Conservation (phyloP, 352 stramenopile genomes). For the Thraustotheca clavata region DNA sequence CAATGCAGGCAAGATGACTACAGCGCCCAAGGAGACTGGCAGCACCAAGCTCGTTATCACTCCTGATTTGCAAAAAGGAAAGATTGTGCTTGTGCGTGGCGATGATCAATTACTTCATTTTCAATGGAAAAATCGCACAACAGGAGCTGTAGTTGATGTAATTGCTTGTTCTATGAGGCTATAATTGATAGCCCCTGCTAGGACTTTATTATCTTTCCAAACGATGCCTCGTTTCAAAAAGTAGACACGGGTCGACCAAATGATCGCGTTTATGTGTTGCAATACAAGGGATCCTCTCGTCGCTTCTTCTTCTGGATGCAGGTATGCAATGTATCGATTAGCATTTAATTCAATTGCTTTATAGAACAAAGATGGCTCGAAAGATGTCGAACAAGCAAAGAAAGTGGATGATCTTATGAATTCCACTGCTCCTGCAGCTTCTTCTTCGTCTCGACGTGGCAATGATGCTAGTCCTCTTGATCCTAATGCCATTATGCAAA, state of each 20-base stretch:
- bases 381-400: constrained; percentile 79
- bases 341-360: constrained; percentile 22
- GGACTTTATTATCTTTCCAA: constrained; percentile 90
- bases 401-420: constrained; percentile 88
- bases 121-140: constrained; percentile 88
- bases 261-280: constrained; percentile 87
- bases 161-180: background rate
- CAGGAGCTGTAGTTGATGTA: constrained; percentile 63
- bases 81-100: constrained; percentile 75
- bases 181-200: constrained; percentile 8
- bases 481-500: constrained; percentile 88
- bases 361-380: constrained; percentile 79
- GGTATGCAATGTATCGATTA: constrained; percentile 26
- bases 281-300: constrained; percentile 88
- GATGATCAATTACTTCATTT: constrained; percentile 90
- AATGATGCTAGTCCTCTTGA: constrained; percentile 68
- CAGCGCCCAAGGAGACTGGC: constrained; percentile 54
- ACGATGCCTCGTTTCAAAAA: constrained; percentile 82
- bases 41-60: constrained; percentile 74
- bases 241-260: constrained; percentile 77
- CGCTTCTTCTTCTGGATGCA: constrained; percentile 96
- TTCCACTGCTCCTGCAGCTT: constrained; percentile 38
- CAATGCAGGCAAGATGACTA: constrained; percentile 87
- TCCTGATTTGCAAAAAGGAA: constrained; percentile 87
- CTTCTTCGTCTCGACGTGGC: constrained; percentile 25